Evolutionary conservation across 1,284 basidiomycete genomes (phyloP).

Genomic region (Boletus subluridellus): DNA sequence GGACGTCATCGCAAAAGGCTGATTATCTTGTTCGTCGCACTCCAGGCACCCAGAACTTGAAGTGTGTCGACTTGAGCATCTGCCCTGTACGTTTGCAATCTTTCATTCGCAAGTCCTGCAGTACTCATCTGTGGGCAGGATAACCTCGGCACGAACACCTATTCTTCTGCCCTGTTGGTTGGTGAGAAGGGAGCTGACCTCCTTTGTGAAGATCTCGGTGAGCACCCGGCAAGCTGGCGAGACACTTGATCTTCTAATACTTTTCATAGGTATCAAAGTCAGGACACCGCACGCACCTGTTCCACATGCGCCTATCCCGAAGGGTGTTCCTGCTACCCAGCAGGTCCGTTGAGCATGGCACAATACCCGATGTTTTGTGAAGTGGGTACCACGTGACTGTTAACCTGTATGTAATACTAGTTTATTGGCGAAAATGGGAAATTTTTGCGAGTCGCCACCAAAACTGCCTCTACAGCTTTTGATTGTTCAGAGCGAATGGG

Average conservation of each 20-base stretch:
- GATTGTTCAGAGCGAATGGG: no score
- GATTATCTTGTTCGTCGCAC: not conserved
- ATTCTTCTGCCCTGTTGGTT: slow-evolving; percentile 64
- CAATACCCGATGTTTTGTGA: no score
- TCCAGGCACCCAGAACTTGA: slow-evolving; percentile 51
- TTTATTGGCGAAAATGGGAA: not conserved
- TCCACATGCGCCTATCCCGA: slow-evolving; percentile 63
- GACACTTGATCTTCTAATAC: not conserved
- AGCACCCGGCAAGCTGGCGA: slow-evolving; percentile 13
- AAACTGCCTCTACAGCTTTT: no score
- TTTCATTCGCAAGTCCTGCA: not conserved
- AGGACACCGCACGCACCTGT: slow-evolving; percentile 62
- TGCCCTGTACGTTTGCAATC: slow-evolving; percentile 49
- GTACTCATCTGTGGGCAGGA: slow-evolving; percentile 40
- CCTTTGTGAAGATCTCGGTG: slow-evolving; percentile 63
- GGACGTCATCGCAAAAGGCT: not conserved
- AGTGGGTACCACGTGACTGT: not conserved
- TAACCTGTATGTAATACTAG: not conserved
- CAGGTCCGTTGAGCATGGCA: slow-evolving; percentile 15
- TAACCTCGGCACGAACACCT: slow-evolving; percentile 70
- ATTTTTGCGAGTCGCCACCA: not conserved
- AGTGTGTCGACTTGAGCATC: slow-evolving; percentile 64
- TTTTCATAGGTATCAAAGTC: slow-evolving; percentile 52
- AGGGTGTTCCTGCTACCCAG: slow-evolving; percentile 54
- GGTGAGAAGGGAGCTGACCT: slow-evolving; percentile 67